These are phyloP conservation scores for Glarea lozoyensis DNA, from an alignment of 495 filamentous ascomycete species.

Conservation along the genomic window DNA sequence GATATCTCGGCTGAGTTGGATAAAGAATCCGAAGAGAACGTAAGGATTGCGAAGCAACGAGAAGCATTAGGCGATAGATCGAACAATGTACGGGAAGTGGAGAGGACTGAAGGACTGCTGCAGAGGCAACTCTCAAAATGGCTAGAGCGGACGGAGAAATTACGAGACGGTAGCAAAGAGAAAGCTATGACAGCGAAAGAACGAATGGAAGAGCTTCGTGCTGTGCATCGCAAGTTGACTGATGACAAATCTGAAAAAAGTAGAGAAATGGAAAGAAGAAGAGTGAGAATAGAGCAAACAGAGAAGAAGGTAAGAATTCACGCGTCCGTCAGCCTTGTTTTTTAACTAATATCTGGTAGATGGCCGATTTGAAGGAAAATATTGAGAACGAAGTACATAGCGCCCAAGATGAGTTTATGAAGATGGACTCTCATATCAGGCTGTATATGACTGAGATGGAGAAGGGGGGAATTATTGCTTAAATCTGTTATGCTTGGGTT, in stretches of 20 bases:
- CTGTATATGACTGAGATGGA: constrained; percentile 99
- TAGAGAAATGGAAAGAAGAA: constrained; percentile 80
- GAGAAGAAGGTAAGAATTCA: constrained; percentile 79
- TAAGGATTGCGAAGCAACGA: constrained; percentile 66
- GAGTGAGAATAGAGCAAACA: constrained; percentile 90
- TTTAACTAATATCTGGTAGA: constrained; percentile 48
- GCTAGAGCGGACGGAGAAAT: constrained; percentile 73
- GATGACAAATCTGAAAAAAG: constrained; percentile 80
- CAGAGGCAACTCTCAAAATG: constrained; percentile 76
- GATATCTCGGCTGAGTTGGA: constrained; percentile 75
- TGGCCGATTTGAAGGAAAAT: constrained; percentile 93
- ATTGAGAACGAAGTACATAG: constrained; percentile 86
- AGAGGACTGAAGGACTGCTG: constrained; percentile 74
- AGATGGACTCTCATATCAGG: constrained; percentile 94
- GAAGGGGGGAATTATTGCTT: constrained; percentile 57
- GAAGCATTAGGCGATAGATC: constrained; percentile 82
- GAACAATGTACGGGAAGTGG: constrained; percentile 83
- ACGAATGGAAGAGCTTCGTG: constrained; percentile 83
- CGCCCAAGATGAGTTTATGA: constrained; percentile 86
- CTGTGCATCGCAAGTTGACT: constrained; percentile 67
- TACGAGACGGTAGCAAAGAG: constrained; percentile 66
- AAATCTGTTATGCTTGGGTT: constrained; percentile 14
- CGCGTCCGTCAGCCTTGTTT: neutral
- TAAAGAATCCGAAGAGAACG: constrained; percentile 83
- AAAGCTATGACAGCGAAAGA: constrained; percentile 72